A percentile compares a stretch with the other conserved stretches of the same genome.
Evolutionary conservation across 208 protist genomes (phyloP).

Genomic region (Acanthamoeba sp.): DNA sequence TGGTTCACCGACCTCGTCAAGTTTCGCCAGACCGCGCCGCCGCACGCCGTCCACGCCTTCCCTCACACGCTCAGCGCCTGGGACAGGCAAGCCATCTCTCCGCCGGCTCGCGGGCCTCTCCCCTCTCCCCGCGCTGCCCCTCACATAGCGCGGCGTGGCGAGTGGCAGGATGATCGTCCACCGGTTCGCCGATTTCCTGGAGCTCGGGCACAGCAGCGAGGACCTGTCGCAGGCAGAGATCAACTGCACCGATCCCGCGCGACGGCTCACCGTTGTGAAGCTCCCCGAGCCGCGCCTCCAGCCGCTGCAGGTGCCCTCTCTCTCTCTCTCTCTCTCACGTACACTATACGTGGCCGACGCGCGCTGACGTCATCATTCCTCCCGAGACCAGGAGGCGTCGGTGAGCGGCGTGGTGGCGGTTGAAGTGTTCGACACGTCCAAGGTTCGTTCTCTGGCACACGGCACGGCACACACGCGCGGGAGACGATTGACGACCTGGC

Average conservation of each 20-base stretch:
- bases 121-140: background rate
- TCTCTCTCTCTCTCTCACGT: background rate
- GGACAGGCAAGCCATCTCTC: too few relatives aligned
- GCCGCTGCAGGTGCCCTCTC: background rate
- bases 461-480: too few relatives aligned
- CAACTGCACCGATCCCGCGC: background rate
- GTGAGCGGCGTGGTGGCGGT: conserved; percentile 9
- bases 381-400: background rate
- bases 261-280: background rate
- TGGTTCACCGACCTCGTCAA: background rate
- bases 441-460: background rate
- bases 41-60: background rate
- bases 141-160: background rate
- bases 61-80: background rate
- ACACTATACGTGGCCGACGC: too few relatives aligned
- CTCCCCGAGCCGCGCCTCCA: background rate
- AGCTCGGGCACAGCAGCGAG: background rate
- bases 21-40: background rate
- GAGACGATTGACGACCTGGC: too few relatives aligned
- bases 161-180: background rate
- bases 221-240: background rate
- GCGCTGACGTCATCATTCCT: background rate
- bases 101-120: too few relatives aligned
- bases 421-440: conserved; percentile 30
- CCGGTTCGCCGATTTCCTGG: background rate